These are phyloP conservation scores for Athelia psychrophila DNA, from an alignment of 1,284 basidiomycete genomes.

Conservation along the genomic window DNA sequence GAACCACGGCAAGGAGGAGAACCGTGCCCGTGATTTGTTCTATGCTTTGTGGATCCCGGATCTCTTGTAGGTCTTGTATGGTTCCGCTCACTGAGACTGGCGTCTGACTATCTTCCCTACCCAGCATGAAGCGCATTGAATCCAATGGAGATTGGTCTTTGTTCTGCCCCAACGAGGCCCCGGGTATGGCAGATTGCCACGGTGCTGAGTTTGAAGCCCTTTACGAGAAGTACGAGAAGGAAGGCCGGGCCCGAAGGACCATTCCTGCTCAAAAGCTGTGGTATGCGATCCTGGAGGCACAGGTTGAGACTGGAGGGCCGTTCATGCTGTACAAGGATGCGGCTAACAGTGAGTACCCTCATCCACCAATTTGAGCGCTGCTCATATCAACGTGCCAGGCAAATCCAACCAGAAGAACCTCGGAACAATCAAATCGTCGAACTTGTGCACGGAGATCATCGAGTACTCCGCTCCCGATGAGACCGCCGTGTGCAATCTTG, in stretches of 20 bases:
- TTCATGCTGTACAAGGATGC: constrained; percentile 99
- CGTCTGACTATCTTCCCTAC: background rate
- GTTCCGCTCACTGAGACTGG: too few species aligned
- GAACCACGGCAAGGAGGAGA: constrained; percentile 99
- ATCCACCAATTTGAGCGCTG: constrained; percentile 6
- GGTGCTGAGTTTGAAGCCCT: constrained; percentile 91
- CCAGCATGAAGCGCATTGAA: constrained; percentile 92
- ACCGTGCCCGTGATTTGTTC: constrained; percentile 95
- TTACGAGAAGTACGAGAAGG: constrained; percentile 89
- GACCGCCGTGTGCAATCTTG: constrained; percentile 98
- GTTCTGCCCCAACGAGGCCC: constrained; percentile 98
- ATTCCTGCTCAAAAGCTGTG: constrained; percentile 98
- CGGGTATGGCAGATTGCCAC: constrained; percentile 88
- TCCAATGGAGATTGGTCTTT: constrained; percentile 89
- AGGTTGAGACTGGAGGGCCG: constrained; percentile 97
- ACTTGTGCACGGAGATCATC: constrained; percentile 99
- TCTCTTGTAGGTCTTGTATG: constrained; percentile 71
- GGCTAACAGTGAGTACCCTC: constrained; percentile 62
- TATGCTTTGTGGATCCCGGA: constrained; percentile 99
- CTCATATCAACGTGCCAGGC: constrained; percentile 35
- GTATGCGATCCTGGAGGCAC: constrained; percentile 96
- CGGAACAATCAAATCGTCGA: constrained; percentile 99
- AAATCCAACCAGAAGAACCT: constrained; percentile 99
- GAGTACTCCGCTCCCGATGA: constrained; percentile 98
- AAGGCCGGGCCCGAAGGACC: constrained; percentile 85